Conservation (phyloP, 176 grass and related monocot species). For the Carex kokanica region DNA sequence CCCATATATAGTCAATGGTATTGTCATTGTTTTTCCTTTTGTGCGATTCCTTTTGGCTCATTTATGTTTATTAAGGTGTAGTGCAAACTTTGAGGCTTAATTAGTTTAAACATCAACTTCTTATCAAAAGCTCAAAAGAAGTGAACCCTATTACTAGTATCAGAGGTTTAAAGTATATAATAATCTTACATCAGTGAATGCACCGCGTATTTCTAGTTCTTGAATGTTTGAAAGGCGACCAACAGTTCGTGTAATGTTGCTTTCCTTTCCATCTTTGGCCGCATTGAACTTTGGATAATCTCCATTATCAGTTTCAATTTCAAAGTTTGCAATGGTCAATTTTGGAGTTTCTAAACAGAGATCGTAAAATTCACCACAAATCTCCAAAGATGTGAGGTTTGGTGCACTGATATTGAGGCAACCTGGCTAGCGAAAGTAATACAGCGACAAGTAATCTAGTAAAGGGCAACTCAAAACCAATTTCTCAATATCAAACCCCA, state of each 20-base stretch:
- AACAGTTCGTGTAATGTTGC: slow-evolving; percentile 31
- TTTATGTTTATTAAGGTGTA: neutral
- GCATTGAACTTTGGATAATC: neutral
- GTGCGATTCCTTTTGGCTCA: neutral
- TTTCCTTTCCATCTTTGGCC: slow-evolving; percentile 9
- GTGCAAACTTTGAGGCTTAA: neutral
- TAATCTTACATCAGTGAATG: slow-evolving; percentile 26
- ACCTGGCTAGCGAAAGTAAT: neutral
- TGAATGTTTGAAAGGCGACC: slow-evolving; percentile 36
- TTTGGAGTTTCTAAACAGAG: neutral
- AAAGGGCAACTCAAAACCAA: slow-evolving; percentile 36
- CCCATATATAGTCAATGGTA: neutral
- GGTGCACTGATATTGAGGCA: slow-evolving; percentile 41
- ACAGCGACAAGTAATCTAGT: slow-evolving; percentile 26
- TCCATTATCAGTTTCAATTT: neutral
- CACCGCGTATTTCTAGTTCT: slow-evolving; percentile 14
- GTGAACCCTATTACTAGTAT: neutral
- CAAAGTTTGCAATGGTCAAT: slow-evolving; percentile 23
- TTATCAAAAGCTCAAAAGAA: neutral
- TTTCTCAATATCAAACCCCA: slow-evolving; percentile 29
- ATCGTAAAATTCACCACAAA: slow-evolving; percentile 31
- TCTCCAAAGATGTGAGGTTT: slow-evolving; percentile 33
- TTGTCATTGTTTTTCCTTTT: neutral
- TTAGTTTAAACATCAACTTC: neutral
- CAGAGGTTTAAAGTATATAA: neutral